Base-by-base conservation (phyloP, 2,329 filamentous ascomycete genomes). In the Arthrobotrys iridis region DNA sequence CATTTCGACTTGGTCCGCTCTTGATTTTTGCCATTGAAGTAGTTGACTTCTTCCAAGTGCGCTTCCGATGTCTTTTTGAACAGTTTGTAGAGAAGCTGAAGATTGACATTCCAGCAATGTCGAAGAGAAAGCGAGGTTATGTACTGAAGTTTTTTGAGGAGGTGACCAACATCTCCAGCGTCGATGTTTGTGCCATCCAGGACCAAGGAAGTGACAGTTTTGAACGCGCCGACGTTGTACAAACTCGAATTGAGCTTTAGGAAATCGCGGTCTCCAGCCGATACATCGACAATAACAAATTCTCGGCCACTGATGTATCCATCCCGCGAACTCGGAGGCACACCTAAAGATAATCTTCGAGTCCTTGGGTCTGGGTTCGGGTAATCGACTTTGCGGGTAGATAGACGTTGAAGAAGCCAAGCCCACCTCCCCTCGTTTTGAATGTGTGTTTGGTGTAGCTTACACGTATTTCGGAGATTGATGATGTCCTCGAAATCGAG, bases 401-500 rank as follows among this genome's bases (percentile, higher is more conserved):
- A 68, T 11, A 75, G 22, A 3, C 57, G 63, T 8, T 62, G 37
- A 10, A 75, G 63, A 46, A 75, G 62, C 71, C 71, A 75, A n/a
- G 45, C 63, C 71, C 71, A 75, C 20, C 67, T 64, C 20, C 57
- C 71, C 11, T 40, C 57, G 35, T 62, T 11, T 57, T 58, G 63
- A 13, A 75, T 68, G 24, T 75, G 15, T 28, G 22, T 58, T 18
- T 55, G 46, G 15, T 66, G 48, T 43, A 68, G 22, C 18, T n/a
- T 41, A 22, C 71, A 63, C 13, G 58, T 59, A 50, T 75, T 58
- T 15, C 71, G 63, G 46, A 75, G 63, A 33, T 58, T 68, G 55
- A 68, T 33, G 28, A 75, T 75, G 20, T 75, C 71, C n/a, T 75
- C 71, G 24, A 75, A 50, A 59, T 75, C 63, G 30, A 75, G 63